A percentile compares a stretch with the other conserved stretches of the same genome.
Evolutionary conservation across 2,329 filamentous ascomycete species (phyloP).

Genomic region (Thielaviopsis ethacetica): DNA sequence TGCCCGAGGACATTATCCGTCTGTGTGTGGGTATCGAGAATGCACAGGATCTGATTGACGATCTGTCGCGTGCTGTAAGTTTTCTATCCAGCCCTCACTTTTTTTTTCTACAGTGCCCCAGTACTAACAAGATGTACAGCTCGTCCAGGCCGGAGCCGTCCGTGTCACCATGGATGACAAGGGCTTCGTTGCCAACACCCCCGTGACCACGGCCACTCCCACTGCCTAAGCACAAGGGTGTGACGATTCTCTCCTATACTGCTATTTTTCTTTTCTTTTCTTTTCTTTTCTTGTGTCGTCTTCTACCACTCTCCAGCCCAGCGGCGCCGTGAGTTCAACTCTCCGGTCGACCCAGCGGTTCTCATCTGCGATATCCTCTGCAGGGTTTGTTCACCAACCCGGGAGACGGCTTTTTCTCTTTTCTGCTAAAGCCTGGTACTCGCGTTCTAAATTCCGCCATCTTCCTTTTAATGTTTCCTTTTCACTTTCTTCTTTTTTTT

Average conservation of each 20-base stretch:
- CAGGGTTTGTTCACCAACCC: not conserved
- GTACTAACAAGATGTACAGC: slow-evolving; percentile 29
- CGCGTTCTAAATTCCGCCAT: not conserved
- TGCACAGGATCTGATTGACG: slow-evolving; percentile 77
- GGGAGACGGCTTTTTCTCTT: not conserved
- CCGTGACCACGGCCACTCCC: slow-evolving; percentile 8
- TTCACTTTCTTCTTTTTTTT: not conserved
- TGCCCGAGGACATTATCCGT: slow-evolving; percentile 94
- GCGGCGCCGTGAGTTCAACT: slow-evolving; percentile 4
- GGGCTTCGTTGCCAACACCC: slow-evolving; percentile 10
- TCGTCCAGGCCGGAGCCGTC: slow-evolving; percentile 89
- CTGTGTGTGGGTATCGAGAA: slow-evolving; percentile 96
- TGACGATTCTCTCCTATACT: not conserved
- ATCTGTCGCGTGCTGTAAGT: slow-evolving; percentile 78
- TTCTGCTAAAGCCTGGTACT: not conserved
- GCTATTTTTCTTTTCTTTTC: not conserved
- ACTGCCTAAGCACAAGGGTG: not conserved
- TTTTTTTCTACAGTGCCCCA: not conserved
- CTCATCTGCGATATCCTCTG: not conserved
- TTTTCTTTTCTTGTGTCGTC: not conserved
- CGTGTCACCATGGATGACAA: slow-evolving; percentile 54
- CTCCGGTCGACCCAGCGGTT: not conserved
- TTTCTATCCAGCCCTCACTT: not conserved
- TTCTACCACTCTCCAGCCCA: not conserved
- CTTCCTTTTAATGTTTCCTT: not conserved